These are phyloP conservation scores for Xylariaceae sp. DNA, from an alignment of 2,329 filamentous ascomycete species.

Conservation along the genomic window DNA sequence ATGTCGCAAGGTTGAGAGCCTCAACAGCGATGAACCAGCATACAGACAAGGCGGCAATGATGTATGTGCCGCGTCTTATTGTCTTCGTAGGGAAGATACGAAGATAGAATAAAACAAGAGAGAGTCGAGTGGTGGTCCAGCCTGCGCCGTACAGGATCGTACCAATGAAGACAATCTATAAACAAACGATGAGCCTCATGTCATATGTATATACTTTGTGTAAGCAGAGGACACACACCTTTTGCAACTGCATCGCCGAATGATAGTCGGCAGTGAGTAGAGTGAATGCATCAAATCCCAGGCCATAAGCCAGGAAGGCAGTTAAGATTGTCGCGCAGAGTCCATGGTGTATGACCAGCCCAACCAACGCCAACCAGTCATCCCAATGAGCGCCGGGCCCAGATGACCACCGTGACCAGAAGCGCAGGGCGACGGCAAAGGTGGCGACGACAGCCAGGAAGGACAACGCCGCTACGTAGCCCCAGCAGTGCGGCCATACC, in stretches of 20 bases:
- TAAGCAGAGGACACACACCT: neutral
- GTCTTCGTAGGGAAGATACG: constrained; percentile 14
- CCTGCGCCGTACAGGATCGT: constrained; percentile 15
- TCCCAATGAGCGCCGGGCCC: constrained; percentile 9
- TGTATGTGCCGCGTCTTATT: constrained; percentile 11
- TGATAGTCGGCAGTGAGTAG: neutral
- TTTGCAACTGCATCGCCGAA: constrained; percentile 9
- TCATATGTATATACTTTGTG: neutral
- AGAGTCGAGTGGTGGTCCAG: constrained; percentile 14
- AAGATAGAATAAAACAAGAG: constrained; percentile 18
- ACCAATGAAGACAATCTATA: constrained; percentile 11
- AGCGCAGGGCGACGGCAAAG: constrained; percentile 15
- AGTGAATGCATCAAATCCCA: constrained; percentile 9
- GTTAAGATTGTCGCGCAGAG: constrained; percentile 10
- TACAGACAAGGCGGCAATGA: constrained; percentile 9
- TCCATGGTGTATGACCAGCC: constrained; percentile 15
- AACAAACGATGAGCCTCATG: constrained; percentile 1
- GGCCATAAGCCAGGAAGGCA: constrained; percentile 10
- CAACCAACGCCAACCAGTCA: constrained; percentile 18
- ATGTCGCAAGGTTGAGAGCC: constrained; percentile 32
- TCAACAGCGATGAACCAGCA: constrained; percentile 33
- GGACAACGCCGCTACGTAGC: constrained; percentile 13
- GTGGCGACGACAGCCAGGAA: constrained; percentile 15
- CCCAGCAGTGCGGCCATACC: constrained; percentile 15
- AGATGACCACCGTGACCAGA: constrained; percentile 17